phyloP scores from a whole-genome alignment of 2,329 filamentous ascomycete species.

The Penicillium hordei region DNA sequence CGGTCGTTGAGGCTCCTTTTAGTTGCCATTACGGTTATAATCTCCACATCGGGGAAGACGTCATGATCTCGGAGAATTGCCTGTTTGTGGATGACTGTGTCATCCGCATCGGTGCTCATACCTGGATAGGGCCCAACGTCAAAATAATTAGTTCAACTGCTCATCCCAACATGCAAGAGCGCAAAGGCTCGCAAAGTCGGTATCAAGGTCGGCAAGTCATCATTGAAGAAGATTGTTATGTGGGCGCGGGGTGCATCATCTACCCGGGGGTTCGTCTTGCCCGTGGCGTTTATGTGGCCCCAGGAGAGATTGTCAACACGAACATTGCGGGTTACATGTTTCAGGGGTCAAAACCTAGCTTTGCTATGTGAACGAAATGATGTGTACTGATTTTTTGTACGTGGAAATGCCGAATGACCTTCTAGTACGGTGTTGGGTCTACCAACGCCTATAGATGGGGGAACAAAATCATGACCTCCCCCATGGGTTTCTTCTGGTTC shows the following conservation, averaged over 20 bases:
- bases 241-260: conserved; percentile 63
- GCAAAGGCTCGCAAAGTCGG: conserved; percentile 71
- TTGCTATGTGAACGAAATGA: conserved; percentile 33
- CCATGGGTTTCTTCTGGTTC: background rate
- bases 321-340: conserved; percentile 45
- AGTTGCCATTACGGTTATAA: conserved; percentile 96
- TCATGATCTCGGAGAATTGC: conserved; percentile 79
- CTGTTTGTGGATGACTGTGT: conserved; percentile 82
- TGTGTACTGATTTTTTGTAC: conserved; percentile 1
- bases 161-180: conserved; percentile 69
- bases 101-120: conserved; percentile 74
- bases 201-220: conserved; percentile 69
- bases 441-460: background rate
- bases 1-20: conserved; percentile 83
- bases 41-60: conserved; percentile 80
- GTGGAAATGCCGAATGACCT: background rate
- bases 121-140: conserved; percentile 74
- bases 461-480: background rate
- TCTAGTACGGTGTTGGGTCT: background rate
- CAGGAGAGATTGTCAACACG: conserved; percentile 46
- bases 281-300: conserved; percentile 46
- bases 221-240: conserved; percentile 72
- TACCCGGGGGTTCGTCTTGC: conserved; percentile 47
- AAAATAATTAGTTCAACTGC: conserved; percentile 77
- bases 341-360: conserved; percentile 43